These are phyloP conservation scores for Pichia sp. DNA, from an alignment of 1,139 yeast species.

Conservation along the genomic window DNA sequence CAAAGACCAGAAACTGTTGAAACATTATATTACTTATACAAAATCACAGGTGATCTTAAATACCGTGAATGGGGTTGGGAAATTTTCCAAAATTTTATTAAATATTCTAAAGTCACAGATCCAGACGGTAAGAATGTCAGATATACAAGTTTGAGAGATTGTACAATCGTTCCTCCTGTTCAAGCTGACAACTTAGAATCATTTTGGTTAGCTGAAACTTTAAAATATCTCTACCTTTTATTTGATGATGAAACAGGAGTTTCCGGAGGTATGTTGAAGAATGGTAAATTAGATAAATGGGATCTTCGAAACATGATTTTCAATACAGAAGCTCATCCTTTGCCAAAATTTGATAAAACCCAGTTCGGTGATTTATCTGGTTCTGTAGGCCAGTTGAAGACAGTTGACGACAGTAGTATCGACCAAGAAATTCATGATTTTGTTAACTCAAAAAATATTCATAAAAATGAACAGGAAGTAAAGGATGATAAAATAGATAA, in stretches of 20 bases:
- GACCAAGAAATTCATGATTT: not conserved
- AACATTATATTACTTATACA: constrained; percentile 71
- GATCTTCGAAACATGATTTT: constrained; percentile 48
- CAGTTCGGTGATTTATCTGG: constrained; percentile 41
- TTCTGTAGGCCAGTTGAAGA: not conserved
- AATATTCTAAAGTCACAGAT: constrained; percentile 45
- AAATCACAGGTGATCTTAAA: constrained; percentile 73
- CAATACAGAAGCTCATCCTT: constrained; percentile 91
- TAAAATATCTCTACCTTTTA: constrained; percentile 77
- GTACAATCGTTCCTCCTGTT: constrained; percentile 46
- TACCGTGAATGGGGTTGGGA: constrained; percentile 91
- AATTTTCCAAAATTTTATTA: constrained; percentile 65
- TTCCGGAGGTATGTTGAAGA: constrained; percentile 5
- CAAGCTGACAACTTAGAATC: constrained; percentile 77
- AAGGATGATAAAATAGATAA: not conserved
- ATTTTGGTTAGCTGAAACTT: constrained; percentile 91
- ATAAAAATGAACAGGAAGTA: not conserved
- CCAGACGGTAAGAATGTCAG: constrained; percentile 47
- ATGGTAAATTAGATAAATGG: constrained; percentile 38
- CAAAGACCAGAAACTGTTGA: constrained; percentile 96
- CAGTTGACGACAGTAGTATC: too few relatives aligned
- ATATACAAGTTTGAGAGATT: constrained; percentile 65
- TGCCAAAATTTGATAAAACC: constrained; percentile 61
- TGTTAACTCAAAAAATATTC: not conserved
- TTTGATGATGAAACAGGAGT: constrained; percentile 56